Conservation (phyloP, 495 filamentous ascomycete genomes). For the Penicillium cataractarum region DNA sequence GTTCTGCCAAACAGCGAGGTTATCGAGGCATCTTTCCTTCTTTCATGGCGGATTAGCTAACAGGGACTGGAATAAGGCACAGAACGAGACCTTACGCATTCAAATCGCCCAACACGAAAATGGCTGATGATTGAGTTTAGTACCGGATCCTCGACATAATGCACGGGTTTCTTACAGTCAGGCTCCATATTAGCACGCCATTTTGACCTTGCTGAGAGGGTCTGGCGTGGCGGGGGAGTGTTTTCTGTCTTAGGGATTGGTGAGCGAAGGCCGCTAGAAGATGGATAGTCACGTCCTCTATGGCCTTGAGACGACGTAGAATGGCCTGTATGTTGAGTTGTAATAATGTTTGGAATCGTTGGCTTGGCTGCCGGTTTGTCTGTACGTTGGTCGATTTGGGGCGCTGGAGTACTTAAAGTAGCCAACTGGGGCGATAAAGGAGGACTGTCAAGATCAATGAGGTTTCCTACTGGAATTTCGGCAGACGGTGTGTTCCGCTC, state of each 20-base stretch:
- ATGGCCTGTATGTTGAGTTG: neutral
- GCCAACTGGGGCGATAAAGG: neutral
- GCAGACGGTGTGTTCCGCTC: neutral
- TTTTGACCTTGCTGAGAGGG: neutral
- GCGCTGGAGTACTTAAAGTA: no score
- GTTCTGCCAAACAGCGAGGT: neutral
- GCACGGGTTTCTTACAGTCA: neutral
- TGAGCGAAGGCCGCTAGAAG: neutral
- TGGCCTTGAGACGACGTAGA: neutral
- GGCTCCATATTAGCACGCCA: neutral
- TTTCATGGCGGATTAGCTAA: neutral
- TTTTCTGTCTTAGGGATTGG: neutral
- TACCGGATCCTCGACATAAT: neutral
- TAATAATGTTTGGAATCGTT: neutral
- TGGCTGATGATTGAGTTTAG: neutral
- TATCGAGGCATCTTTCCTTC: neutral
- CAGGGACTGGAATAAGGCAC: neutral
- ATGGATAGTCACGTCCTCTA: neutral
- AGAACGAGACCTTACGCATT: neutral
- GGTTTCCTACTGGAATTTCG: neutral
- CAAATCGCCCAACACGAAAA: neutral
- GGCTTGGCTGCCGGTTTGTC: neutral
- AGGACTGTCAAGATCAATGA: slow-evolving; percentile 3
- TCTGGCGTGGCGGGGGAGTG: neutral
- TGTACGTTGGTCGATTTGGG: neutral